Evolutionary conservation across 2,329 filamentous ascomycete genomes (phyloP).

Genomic region (Verticillium nubilum): DNA sequence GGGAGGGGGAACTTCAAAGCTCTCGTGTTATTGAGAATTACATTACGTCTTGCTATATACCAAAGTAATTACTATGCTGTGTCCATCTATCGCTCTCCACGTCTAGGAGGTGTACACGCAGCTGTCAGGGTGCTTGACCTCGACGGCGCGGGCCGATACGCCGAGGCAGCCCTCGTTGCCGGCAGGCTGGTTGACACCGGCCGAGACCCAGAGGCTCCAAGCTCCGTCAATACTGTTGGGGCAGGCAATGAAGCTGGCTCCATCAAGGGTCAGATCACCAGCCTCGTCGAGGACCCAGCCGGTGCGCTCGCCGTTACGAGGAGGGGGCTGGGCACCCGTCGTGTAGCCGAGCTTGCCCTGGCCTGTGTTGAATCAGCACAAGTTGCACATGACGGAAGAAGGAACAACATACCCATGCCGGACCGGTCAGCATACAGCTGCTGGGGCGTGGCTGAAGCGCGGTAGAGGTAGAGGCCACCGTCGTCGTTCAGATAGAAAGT

Average conservation of each 20-base stretch:
- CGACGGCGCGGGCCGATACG: conserved; percentile 24
- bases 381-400: neutral
- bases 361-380: conserved; percentile 23
- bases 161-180: conserved; percentile 29
- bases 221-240: conserved; percentile 36
- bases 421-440: conserved; percentile 49
- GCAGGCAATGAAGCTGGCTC: conserved; percentile 45
- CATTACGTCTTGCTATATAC: neutral
- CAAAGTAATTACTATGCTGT: neutral
- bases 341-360: conserved; percentile 49
- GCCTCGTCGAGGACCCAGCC: conserved; percentile 39
- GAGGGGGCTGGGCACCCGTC: conserved; percentile 32
- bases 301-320: conserved; percentile 36
- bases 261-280: conserved; percentile 40
- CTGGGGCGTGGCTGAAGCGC: conserved; percentile 34
- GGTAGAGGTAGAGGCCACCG: conserved; percentile 43
- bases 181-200: conserved; percentile 26
- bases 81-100: neutral
- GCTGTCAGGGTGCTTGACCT: conserved; percentile 23
- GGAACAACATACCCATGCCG: conserved; percentile 44
- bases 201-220: conserved; percentile 32
- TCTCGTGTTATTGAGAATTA: neutral
- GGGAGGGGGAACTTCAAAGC: neutral
- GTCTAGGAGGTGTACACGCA: conserved; percentile 26
- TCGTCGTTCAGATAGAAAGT: conserved; percentile 44